phyloP scores from a whole-genome alignment of 257 asterid species.

The Przewalskia tangutica region DNA sequence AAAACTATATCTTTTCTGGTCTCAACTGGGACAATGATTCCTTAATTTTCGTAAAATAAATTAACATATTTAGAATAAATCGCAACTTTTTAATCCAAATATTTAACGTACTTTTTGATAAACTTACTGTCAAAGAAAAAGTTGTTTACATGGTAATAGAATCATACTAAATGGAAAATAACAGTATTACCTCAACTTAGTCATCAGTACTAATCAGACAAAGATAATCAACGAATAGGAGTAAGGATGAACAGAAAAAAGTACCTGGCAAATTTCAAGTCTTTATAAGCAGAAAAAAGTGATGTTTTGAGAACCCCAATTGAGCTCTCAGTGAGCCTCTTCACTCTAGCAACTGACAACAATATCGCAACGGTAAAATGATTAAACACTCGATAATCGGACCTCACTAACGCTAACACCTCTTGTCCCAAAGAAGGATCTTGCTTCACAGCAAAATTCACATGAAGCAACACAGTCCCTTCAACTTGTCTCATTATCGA shows the following conservation, averaged over 20 bases:
- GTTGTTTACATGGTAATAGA: background rate
- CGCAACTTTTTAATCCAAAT: background rate
- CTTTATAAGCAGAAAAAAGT: constrained; percentile 57
- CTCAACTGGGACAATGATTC: background rate
- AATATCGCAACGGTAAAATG: constrained; percentile 65
- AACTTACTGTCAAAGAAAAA: background rate
- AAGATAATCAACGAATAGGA: background rate
- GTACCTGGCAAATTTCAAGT: constrained; percentile 53
- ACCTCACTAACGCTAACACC: constrained; percentile 56
- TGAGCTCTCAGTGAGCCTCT: constrained; percentile 61
- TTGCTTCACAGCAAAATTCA: constrained; percentile 83
- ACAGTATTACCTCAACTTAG: background rate
- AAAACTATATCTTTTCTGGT: background rate
- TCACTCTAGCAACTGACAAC: constrained; percentile 69
- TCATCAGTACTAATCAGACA: background rate
- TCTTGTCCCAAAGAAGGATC: constrained; percentile 78
- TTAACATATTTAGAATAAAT: background rate
- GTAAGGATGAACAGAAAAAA: constrained; percentile 10
- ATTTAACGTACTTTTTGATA: background rate
- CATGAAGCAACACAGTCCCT: constrained; percentile 84
- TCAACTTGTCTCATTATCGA: constrained; percentile 67
- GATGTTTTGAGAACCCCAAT: constrained; percentile 59
- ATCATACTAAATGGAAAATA: background rate
- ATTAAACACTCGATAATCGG: constrained; percentile 60
- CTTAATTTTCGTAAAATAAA: background rate